These are phyloP conservation scores for Metschnikowia arizonensis DNA, from an alignment of 805 yeast species.

Conservation along the genomic window DNA sequence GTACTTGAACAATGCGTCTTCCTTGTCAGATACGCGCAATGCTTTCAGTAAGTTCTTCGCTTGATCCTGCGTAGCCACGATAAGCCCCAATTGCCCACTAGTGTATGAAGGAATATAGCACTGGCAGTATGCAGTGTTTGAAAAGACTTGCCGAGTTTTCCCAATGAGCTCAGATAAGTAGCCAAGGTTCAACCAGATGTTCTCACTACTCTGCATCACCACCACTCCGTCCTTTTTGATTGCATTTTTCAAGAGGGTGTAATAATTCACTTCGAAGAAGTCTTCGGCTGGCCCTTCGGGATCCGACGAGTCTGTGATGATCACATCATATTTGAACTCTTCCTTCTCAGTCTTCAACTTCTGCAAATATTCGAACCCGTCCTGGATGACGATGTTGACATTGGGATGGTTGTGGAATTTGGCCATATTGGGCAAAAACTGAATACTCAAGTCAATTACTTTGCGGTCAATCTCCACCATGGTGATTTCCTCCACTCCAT, in stretches of 20 bases:
- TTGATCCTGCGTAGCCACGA: slow-evolving; percentile 62
- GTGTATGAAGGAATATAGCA: slow-evolving; percentile 87
- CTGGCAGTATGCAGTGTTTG: slow-evolving; percentile 61
- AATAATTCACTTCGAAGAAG: slow-evolving; percentile 75
- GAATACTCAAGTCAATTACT: slow-evolving; percentile 67
- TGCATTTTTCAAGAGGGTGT: slow-evolving; percentile 60
- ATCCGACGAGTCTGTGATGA: slow-evolving; percentile 88
- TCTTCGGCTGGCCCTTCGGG: slow-evolving; percentile 96
- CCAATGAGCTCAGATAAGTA: slow-evolving; percentile 46
- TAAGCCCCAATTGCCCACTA: slow-evolving; percentile 79
- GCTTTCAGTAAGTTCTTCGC: slow-evolving; percentile 48
- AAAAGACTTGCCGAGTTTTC: slow-evolving; percentile 53
- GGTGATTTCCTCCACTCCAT: slow-evolving; percentile 53
- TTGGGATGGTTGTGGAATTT: slow-evolving; percentile 57
- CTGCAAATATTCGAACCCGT: slow-evolving; percentile 77
- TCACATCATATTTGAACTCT: slow-evolving; percentile 63
- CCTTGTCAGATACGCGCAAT: slow-evolving; percentile 45
- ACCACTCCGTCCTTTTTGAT: slow-evolving; percentile 63
- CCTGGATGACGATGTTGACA: slow-evolving; percentile 65
- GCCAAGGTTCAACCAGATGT: slow-evolving; percentile 66
- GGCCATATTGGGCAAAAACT: slow-evolving; percentile 77
- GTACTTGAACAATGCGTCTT: slow-evolving; percentile 52
- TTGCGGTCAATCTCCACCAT: slow-evolving; percentile 87
- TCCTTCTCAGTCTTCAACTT: slow-evolving; percentile 25
- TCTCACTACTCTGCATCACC: slow-evolving; percentile 75